Evolutionary conservation across 345 rosid genomes (phyloP).

Genomic region (Litchi chinensis): DNA sequence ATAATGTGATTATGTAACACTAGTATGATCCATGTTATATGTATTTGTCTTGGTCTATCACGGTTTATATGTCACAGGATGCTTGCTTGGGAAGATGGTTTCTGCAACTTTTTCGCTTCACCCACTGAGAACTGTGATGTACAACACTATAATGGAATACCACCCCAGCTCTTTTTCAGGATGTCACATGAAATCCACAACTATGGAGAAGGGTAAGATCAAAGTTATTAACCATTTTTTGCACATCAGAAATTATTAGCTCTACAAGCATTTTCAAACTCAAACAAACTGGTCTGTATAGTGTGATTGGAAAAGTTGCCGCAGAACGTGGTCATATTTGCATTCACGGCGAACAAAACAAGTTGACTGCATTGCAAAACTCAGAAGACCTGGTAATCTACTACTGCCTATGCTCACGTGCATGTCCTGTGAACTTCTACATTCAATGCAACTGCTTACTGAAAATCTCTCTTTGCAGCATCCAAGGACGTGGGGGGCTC

Average conservation of each 20-base stretch:
- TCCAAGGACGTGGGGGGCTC: slow-evolving; percentile 19
- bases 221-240: background rate
- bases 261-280: background rate
- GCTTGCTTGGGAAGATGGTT: slow-evolving; percentile 25
- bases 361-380: slow-evolving; percentile 4
- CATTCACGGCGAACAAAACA: slow-evolving; percentile 10
- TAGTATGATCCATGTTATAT: background rate
- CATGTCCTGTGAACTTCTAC: background rate
- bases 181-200: slow-evolving; percentile 22
- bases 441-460: background rate
- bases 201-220: slow-evolving; percentile 12
- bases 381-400: background rate
- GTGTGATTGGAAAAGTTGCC: slow-evolving; percentile 19
- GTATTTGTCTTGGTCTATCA: background rate
- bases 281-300: background rate
- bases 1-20: too few species aligned
- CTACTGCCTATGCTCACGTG: background rate
- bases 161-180: slow-evolving; percentile 16
- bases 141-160: background rate
- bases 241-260: background rate
- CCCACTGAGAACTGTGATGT: background rate
- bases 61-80: background rate
- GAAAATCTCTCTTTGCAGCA: slow-evolving; percentile 11
- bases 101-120: slow-evolving; percentile 14
- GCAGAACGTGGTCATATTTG: slow-evolving; percentile 3